Conservation (phyloP, 768 basidiomycete species). For the Leccinum rimulosum region DNA sequence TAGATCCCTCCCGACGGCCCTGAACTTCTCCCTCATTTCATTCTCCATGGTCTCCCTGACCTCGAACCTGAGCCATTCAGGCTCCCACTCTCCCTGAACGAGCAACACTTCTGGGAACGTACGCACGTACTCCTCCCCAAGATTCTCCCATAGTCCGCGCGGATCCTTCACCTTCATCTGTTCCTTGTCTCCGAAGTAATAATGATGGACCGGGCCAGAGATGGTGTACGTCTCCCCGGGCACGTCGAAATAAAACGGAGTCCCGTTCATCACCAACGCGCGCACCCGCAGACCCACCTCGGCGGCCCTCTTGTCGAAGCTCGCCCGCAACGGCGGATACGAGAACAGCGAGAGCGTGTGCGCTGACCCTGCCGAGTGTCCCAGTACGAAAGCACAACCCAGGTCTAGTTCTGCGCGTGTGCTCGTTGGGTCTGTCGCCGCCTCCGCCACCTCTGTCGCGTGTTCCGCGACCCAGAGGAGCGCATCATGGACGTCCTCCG, state of each 20-base stretch:
- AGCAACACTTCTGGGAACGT: conserved; percentile 47
- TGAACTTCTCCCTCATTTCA: conserved; percentile 37
- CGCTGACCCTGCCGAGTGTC: conserved; percentile 61
- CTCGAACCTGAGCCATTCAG: conserved; percentile 39
- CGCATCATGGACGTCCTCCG: conserved; percentile 60
- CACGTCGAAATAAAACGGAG: conserved; percentile 40
- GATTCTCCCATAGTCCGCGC: conserved; percentile 37
- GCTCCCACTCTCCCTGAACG: conserved; percentile 54
- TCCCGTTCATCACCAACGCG: conserved; percentile 46
- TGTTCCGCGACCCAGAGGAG: conserved; percentile 51
- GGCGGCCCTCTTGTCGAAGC: conserved; percentile 29
- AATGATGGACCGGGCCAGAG: conserved; percentile 11
- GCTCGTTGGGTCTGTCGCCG: conserved; percentile 3
- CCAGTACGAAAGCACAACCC: conserved; percentile 46
- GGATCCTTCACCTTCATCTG: conserved; percentile 41
- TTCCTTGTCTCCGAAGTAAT: conserved; percentile 40
- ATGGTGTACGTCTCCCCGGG: conserved; percentile 26
- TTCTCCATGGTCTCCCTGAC: conserved; percentile 38
- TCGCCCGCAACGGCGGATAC: conserved; percentile 27
- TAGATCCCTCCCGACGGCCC: conserved; percentile 17
- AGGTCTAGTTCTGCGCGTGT: conserved; percentile 35
- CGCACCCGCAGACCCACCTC: conserved; percentile 33
- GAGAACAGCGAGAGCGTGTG: conserved; percentile 47
- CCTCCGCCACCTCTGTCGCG: conserved; percentile 14
- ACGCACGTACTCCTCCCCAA: conserved; percentile 35